These are phyloP conservation scores for Crucihimalaya himalaica DNA, from an alignment of 345 rosid genomes.

Conservation along the genomic window DNA sequence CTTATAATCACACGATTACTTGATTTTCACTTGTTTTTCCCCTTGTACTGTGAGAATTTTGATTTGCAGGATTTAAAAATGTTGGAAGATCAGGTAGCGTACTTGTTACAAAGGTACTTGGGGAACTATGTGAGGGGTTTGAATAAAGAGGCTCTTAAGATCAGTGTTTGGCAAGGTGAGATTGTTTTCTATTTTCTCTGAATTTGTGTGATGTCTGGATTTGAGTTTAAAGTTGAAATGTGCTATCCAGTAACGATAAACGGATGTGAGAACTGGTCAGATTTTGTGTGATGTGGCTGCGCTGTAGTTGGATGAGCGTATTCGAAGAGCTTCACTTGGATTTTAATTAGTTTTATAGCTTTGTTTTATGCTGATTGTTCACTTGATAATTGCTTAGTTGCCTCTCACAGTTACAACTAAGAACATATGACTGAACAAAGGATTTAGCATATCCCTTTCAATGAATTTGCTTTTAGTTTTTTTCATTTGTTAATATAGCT, in stretches of 20 bases:
- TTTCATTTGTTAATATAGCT: constrained; percentile 1
- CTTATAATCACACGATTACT: constrained; percentile 15
- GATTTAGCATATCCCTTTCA: background rate
- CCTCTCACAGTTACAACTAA: constrained; percentile 1
- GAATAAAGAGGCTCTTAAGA: constrained; percentile 92
- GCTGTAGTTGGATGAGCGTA: background rate
- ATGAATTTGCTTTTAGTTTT: background rate
- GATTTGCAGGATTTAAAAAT: constrained; percentile 46
- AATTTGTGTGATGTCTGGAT: background rate
- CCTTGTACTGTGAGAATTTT: constrained; percentile 9
- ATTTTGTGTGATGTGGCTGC: background rate
- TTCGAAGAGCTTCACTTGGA: constrained; percentile 9
- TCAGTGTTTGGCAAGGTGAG: constrained; percentile 95
- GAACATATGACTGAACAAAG: constrained; percentile 11
- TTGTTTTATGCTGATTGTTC: constrained; percentile 14
- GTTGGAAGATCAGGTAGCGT: constrained; percentile 99
- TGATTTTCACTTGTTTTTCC: background rate
- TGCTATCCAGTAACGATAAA: background rate
- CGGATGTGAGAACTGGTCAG: constrained; percentile 15
- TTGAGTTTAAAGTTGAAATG: background rate
- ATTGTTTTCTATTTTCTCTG: background rate
- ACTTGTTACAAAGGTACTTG: constrained; percentile 78
- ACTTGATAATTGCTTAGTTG: constrained; percentile 1
- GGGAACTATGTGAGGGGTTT: constrained; percentile 92
- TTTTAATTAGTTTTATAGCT: background rate